Percentiles rank a stretch among this genome's conserved stretches.
phyloP scores from a whole-genome alignment of 208 protist genomes.

The Angomonas ambiguus region DNA sequence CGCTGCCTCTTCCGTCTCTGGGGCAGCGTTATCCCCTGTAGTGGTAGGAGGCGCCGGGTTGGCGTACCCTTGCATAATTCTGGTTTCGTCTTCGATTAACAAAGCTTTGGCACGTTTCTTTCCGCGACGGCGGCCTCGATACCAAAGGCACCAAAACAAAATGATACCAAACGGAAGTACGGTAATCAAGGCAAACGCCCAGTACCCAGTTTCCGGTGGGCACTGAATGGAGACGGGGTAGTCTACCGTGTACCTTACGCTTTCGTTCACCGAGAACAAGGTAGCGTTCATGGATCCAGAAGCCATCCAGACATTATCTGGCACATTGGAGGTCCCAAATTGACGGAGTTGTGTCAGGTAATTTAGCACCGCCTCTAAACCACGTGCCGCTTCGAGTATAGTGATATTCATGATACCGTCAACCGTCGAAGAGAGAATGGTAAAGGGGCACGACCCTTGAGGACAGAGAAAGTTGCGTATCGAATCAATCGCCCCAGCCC shows the following conservation, averaged over 20 bases:
- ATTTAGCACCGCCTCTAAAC: constrained; percentile 39
- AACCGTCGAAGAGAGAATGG: constrained; percentile 1
- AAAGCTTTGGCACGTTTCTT: constrained; percentile 45
- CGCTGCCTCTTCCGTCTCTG: constrained; percentile 2
- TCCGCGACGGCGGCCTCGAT: constrained; percentile 34
- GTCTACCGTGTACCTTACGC: constrained; percentile 16
- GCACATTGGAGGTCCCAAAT: constrained; percentile 7
- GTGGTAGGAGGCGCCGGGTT: constrained; percentile 4
- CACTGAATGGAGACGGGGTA: constrained; percentile 25
- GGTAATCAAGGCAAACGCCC: constrained; percentile 56
- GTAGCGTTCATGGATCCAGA: constrained; percentile 18
- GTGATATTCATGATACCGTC: constrained; percentile 22
- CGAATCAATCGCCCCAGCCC: neutral
- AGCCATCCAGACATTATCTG: constrained; percentile 22
- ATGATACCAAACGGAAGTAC: constrained; percentile 37
- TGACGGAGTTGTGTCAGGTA: constrained; percentile 24
- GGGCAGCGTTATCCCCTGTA: neutral
- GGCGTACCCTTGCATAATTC: constrained; percentile 44
- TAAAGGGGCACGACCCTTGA: neutral
- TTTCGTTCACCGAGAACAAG: constrained; percentile 53
- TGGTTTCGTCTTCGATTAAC: constrained; percentile 61
- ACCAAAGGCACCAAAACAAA: constrained; percentile 50
- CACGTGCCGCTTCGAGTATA: constrained; percentile 25
- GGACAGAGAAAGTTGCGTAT: constrained; percentile 11
- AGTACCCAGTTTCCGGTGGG: constrained; percentile 32